Evolutionary conservation across 805 yeast species (phyloP), one percentile per base, ranked within the genome.

Genomic region (Komagataella kurtzmanii): DNA sequence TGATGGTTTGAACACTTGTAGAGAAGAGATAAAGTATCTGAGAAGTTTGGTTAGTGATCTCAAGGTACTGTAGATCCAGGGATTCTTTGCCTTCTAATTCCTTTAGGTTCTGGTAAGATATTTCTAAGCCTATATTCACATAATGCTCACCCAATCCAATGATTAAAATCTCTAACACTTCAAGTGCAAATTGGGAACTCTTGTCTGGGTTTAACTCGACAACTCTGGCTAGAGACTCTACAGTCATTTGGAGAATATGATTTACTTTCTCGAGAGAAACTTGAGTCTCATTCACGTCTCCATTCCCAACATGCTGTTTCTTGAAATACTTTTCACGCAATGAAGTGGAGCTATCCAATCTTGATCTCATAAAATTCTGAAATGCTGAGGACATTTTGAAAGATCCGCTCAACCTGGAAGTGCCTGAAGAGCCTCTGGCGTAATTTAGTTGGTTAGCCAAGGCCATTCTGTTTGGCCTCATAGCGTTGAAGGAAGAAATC

Each of bases 191-290:
- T 47, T 76, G 81, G 6, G 83, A 75, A 2, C 85, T 71, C 53
- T 76, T 80, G 24, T 69, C 68, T 1, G 91, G 87, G 0, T 81
- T 73, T 44, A 88, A 69, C 61, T 88, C 96, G 59, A 87, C 74
- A 3, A 84, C 72, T 61, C 97, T 73, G 2, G 90, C 83, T 3
- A 88, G 71, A 1, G 90, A 75, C 65, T 89, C 97, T 43, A 88
- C 83, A 6, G 83, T 76, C 17, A 85, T 77, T 56, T 81, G 82
- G 45, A 88, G 68, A 52, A 87, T 76, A 3, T 72, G 68, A 56
- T 87, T 90, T 2, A 86, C 80, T 23, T 72, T 67, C 14, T 66
- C 58, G 6, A 83, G 61, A 30, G 72, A 70, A 47, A 76, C 55
- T 14, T 59, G 59, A 1, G 61, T 44, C 14, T 49, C 40, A 30